Evolutionary conservation across 148 eudicot genomes (phyloP).

Genomic region (Diospyros lotus): DNA sequence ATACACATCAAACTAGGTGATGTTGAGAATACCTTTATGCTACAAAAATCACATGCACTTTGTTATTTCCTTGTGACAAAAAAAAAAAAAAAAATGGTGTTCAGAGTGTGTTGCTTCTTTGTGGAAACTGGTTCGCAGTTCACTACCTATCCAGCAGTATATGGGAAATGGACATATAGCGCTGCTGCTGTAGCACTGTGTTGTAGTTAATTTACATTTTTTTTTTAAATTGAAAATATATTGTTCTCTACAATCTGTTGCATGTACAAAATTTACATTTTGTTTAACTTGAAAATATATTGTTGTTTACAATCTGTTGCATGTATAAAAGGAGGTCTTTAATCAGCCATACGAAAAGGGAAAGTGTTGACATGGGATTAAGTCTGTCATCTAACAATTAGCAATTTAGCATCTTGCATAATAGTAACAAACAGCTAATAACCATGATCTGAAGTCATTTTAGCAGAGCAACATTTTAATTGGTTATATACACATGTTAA

Average conservation of each 20-base stretch:
- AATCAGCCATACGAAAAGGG: background rate
- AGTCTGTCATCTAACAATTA: background rate
- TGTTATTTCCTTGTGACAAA: too few species aligned
- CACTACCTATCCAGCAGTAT: background rate
- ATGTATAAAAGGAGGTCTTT: background rate
- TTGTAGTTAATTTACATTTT: too few species aligned
- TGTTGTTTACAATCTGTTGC: background rate
- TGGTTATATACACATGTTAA: too few species aligned
- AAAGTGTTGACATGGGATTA: background rate
- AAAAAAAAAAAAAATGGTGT: too few species aligned
- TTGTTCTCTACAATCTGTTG: background rate
- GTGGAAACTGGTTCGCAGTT: too few species aligned
- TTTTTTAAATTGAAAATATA: background rate
- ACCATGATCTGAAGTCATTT: background rate
- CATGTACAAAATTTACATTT: background rate
- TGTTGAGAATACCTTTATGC: too few species aligned
- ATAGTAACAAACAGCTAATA: background rate
- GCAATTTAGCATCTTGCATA: background rate
- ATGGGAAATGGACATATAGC: background rate
- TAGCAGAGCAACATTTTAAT: too few species aligned
- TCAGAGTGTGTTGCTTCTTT: too few species aligned
- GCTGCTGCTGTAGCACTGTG: too few species aligned
- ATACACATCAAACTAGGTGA: too few species aligned
- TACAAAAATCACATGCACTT: too few species aligned
- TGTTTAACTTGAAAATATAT: background rate